Evolutionary conservation across 2,329 filamentous ascomycete species (phyloP), one percentile per base, ranked within the genome.

Genomic region (Sphaerulina vaccinii): DNA sequence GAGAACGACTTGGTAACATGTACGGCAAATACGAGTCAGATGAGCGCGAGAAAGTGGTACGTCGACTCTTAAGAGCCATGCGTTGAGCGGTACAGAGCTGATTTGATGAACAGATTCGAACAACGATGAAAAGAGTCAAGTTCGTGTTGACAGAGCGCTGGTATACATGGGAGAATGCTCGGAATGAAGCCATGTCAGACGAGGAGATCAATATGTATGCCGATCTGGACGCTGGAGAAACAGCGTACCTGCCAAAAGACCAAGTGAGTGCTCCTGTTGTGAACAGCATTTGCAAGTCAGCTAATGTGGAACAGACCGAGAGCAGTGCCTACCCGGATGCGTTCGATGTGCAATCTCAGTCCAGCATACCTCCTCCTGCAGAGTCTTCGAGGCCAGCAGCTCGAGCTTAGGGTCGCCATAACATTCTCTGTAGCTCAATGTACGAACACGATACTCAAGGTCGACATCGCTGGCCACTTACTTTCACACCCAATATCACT

Each of bases 111-210:
- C 65, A 95, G 89, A 81, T 95, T 54, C 79, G 79, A 62, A 75
- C 77, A 68, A 96, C 92, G 19, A 89, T 92, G 81, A 81, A 83
- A 65, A 78, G 80, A 39, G 95, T 97, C 71, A 90, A 89, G 74
- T 87, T 93, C 61, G 81, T 85, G 43, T 75, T 97, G 65, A 92
- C 88, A 29, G 91, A 96, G 73, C 81, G 92, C 64, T 93, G 83
- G 75, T 92, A 96, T 73, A 81, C 88, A 8, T 97, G 90, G 87
- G 80, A 88, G 65, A 87, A 90, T 66, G 89, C 89, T 18, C 74
- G 82, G 43, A 73, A 79, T 53, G 73, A 88, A 57, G 88, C 86
- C 5, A 76, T 79, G 72, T 66, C 73, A 7, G 88, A 92, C 66
- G 77, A 79, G 4, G 85, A 88, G 68, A 77, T 90, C 62, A 74